Percentiles rank a stretch among this genome's conserved stretches.
Conservation (phyloP, 345 rosid genomes). For the Salix dunnii region DNA sequence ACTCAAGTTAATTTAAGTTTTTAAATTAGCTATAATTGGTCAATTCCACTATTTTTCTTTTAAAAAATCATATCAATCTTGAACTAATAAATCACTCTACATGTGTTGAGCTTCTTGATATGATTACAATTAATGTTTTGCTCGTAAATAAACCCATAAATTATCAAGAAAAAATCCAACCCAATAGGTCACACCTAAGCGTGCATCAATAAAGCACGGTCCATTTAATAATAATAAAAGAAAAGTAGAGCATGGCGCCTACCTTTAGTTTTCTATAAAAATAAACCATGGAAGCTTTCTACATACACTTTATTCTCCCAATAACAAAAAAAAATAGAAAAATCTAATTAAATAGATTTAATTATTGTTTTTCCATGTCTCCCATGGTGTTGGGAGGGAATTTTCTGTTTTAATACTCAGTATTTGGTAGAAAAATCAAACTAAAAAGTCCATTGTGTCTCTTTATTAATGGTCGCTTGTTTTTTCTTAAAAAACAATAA, state of each 20-base stretch:
- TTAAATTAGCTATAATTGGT: too few relatives aligned
- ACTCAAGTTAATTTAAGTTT: too few relatives aligned
- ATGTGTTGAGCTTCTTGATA: too few relatives aligned
- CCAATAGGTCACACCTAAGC: background rate
- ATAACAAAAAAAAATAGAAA: background rate
- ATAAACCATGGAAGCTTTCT: background rate
- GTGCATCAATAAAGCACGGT: too few relatives aligned
- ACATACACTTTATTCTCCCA: background rate
- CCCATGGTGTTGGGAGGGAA: background rate
- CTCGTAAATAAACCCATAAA: background rate
- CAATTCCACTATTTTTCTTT: too few relatives aligned
- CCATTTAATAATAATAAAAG: background rate
- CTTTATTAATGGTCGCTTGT: too few relatives aligned
- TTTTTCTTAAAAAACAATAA: too few relatives aligned
- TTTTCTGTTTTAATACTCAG: too few relatives aligned
- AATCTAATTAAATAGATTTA: background rate
- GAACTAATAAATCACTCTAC: too few relatives aligned
- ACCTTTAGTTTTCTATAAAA: background rate
- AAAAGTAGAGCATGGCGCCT: background rate
- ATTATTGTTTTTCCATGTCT: background rate
- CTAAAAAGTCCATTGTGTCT: background rate
- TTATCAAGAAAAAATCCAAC: background rate
- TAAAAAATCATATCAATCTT: too few relatives aligned
- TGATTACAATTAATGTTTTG: background rate
- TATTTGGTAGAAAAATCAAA: background rate